Percentiles rank a stretch among this genome's conserved stretches.
Evolutionary conservation across 768 basidiomycete genomes (phyloP).

Genomic region (Rubroboletus pulcherrimus): DNA sequence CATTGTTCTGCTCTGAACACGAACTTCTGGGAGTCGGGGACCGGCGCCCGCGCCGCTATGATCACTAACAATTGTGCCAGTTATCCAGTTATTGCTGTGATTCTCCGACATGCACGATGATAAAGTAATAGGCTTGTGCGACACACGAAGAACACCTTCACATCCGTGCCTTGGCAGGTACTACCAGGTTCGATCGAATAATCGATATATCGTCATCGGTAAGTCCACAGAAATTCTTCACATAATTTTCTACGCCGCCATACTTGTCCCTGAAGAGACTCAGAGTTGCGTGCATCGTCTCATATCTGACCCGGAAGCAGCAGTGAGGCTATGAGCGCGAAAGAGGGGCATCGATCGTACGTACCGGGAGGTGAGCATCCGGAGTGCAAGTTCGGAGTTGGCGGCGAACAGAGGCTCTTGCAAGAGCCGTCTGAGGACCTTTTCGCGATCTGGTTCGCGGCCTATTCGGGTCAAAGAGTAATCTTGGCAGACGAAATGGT

Average conservation of each 20-base stretch:
- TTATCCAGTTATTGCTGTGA: neutral
- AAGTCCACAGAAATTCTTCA: constrained; percentile 52
- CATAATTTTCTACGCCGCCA: constrained; percentile 63
- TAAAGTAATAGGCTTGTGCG: neutral
- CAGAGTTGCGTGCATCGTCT: constrained; percentile 76
- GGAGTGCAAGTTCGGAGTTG: constrained; percentile 72
- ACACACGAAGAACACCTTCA: constrained; percentile 7
- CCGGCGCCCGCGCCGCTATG: no score
- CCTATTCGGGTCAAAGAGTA: constrained; percentile 78
- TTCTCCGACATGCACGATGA: neutral
- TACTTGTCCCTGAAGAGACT: constrained; percentile 58
- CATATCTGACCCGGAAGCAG: constrained; percentile 42
- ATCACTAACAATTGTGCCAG: neutral
- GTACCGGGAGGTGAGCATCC: constrained; percentile 78
- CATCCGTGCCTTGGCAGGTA: constrained; percentile 29
- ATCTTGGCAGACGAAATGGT: constrained; percentile 63
- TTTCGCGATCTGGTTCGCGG: constrained; percentile 71
- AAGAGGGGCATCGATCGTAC: neutral
- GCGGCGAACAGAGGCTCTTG: constrained; percentile 72
- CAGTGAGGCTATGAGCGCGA: neutral
- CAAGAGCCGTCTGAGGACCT: constrained; percentile 62
- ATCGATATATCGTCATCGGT: constrained; percentile 57
- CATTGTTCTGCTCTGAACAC: no score
- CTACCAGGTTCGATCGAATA: constrained; percentile 57
- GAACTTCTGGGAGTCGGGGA: no score